Percentiles rank a stretch among this genome's conserved stretches.
These are phyloP conservation scores for Dissophora globulifera DNA, from an alignment of 192 early-diverging fungal genomes.

Conservation along the genomic window DNA sequence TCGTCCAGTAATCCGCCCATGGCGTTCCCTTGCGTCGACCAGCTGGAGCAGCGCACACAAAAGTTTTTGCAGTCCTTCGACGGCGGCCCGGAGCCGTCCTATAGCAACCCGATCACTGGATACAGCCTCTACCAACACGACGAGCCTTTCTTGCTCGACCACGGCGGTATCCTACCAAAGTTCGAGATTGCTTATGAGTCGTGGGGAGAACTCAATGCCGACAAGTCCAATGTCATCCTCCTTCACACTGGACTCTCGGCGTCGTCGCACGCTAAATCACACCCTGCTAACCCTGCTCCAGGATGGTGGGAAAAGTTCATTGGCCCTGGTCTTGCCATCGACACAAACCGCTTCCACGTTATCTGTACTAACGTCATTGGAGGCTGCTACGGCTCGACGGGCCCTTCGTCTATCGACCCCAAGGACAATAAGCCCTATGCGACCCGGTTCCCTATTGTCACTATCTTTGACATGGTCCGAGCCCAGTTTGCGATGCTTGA, in stretches of 20 bases:
- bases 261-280: conserved; percentile 91
- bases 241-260: conserved; percentile 96
- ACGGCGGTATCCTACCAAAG: conserved; percentile 82
- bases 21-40: conserved; percentile 82
- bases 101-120: conserved; percentile 83
- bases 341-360: conserved; percentile 94
- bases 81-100: conserved; percentile 83
- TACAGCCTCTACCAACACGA: conserved; percentile 73
- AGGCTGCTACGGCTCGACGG: conserved; percentile 96
- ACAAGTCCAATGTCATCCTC: conserved; percentile 86
- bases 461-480: conserved; percentile 96
- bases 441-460: conserved; percentile 90
- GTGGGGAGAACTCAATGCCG: conserved; percentile 91
- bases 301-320: conserved; percentile 99
- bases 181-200: conserved; percentile 95
- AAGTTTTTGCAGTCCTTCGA: conserved; percentile 61
- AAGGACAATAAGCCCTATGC: conserved; percentile 81
- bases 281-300: conserved; percentile 74
- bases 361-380: conserved; percentile 98
- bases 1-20: conserved; percentile 70
- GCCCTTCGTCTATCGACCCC: conserved; percentile 87
- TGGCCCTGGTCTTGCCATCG: conserved; percentile 89
- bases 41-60: conserved; percentile 66
- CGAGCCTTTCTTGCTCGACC: conserved; percentile 77
- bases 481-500: conserved; percentile 93